These are phyloP conservation scores for Apiotrichum domesticum DNA, from an alignment of 1,284 basidiomycete genomes.

Conservation along the genomic window DNA sequence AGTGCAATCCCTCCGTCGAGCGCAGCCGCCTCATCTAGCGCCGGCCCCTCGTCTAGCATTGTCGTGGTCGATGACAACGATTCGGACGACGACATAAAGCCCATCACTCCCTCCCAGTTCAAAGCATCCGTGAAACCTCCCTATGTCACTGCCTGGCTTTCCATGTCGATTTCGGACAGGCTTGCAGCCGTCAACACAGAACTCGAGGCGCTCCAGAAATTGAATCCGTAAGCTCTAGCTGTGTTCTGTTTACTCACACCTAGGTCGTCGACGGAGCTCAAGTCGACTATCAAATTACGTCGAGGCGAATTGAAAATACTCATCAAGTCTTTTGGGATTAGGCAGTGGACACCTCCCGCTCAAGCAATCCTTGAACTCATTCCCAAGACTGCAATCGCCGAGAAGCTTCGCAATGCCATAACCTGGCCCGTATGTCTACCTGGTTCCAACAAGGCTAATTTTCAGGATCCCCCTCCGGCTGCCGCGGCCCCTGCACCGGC, in stretches of 20 bases:
- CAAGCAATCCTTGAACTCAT: not conserved
- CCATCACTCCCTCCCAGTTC: not conserved
- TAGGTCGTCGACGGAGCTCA: not conserved
- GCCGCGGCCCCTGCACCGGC: no score
- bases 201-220: not conserved
- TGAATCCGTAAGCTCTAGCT: not conserved
- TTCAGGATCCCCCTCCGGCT: no score
- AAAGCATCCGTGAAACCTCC: not conserved
- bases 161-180: slow-evolving; percentile 6
- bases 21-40: no score
- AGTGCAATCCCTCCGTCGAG: no score
- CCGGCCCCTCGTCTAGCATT: no score
- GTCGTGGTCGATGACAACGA: slow-evolving; percentile 6
- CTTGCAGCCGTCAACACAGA: slow-evolving; percentile 2
- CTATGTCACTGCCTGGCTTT: not conserved
- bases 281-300: not conserved
- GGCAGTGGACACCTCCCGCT: slow-evolving; percentile 4
- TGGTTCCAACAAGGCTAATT: no score
- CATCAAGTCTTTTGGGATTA: not conserved
- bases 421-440: not conserved
- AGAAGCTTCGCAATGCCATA: not conserved
- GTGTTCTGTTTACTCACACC: not conserved
- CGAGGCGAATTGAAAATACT: not conserved
- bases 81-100: slow-evolving; percentile 1
- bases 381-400: not conserved